Conservation (phyloP, 139 green algal species). For the Chlamydomonas sp. region DNA sequence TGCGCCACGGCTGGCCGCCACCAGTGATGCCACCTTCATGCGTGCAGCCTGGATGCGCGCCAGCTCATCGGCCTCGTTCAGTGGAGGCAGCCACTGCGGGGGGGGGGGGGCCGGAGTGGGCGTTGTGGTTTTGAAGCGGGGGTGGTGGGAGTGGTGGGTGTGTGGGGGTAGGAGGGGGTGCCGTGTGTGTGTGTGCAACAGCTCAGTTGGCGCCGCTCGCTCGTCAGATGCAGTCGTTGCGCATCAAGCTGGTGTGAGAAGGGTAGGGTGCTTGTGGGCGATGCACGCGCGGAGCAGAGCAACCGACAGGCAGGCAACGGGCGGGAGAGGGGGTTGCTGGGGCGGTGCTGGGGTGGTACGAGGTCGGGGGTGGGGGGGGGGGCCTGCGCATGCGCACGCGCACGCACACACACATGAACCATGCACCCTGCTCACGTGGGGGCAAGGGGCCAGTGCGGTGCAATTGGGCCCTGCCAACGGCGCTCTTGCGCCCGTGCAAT, state of each 20-base stretch:
- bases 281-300: no score
- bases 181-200: no score
- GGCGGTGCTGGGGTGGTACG: no score
- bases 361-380: no score
- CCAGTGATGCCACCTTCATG: background rate
- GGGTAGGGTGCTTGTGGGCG: no score
- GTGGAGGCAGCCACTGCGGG: background rate
- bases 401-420: no score
- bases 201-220: no score
- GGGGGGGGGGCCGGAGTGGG: background rate
- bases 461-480: no score
- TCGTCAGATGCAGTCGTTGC: background rate
- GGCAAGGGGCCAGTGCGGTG: no score
- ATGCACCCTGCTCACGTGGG: no score
- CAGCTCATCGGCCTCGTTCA: slow-evolving; percentile 2
- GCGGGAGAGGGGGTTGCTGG: background rate
- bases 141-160: background rate
- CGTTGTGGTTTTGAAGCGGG: background rate
- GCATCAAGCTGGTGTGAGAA: slow-evolving; percentile 1
- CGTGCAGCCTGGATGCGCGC: slow-evolving; percentile 6
- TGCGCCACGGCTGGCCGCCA: background rate
- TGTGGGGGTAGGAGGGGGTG: no score
- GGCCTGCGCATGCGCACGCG: no score
- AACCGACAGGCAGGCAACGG: background rate
- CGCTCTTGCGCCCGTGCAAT: background rate